Conservation (phyloP, 2,329 filamentous ascomycete genomes). For the Cyanodermella asteris region DNA sequence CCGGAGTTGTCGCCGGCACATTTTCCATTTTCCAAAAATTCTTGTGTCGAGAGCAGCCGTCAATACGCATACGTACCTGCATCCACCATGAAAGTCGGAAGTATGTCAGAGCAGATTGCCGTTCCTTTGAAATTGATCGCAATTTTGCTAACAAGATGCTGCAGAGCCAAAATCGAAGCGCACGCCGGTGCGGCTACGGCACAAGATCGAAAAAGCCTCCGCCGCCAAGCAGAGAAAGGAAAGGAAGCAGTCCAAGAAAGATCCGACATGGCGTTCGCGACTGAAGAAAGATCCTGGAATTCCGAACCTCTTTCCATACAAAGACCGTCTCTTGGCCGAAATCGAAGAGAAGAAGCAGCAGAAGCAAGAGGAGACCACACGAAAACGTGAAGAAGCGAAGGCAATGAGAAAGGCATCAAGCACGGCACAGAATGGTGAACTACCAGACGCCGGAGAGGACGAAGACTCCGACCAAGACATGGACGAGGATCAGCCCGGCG, state of each 20-base stretch:
- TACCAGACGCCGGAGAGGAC: conserved; percentile 15
- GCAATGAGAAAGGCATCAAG: conserved; percentile 34
- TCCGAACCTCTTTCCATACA: conserved; percentile 92
- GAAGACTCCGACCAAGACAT: conserved; percentile 28
- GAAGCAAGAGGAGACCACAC: conserved; percentile 59
- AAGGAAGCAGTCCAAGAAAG: conserved; percentile 72
- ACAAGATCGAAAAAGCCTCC: conserved; percentile 91
- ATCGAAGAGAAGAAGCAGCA: conserved; percentile 70
- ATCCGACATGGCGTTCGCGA: conserved; percentile 87
- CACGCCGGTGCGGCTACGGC: conserved; percentile 63
- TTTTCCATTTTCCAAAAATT: too few species aligned
- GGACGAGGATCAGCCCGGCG: conserved; percentile 37
- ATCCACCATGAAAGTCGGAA: too few species aligned
- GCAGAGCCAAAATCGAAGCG: conserved; percentile 90
- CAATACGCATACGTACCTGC: too few species aligned
- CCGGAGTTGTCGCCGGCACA: too few species aligned
- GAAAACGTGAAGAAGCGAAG: conserved; percentile 46
- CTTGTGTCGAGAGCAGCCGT: too few species aligned
- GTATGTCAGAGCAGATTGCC: too few species aligned
- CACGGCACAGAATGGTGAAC: conserved; percentile 26
- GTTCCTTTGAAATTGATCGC: too few species aligned
- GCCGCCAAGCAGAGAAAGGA: conserved; percentile 77
- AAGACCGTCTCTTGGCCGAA: conserved; percentile 82
- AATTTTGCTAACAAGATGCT: conserved; percentile 9
- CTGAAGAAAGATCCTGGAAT: conserved; percentile 97